Percentiles rank a stretch among this genome's conserved stretches.
These are phyloP conservation scores for Chytriomyces confervae DNA, from an alignment of 192 early-diverging fungal genomes.

Conservation along the genomic window DNA sequence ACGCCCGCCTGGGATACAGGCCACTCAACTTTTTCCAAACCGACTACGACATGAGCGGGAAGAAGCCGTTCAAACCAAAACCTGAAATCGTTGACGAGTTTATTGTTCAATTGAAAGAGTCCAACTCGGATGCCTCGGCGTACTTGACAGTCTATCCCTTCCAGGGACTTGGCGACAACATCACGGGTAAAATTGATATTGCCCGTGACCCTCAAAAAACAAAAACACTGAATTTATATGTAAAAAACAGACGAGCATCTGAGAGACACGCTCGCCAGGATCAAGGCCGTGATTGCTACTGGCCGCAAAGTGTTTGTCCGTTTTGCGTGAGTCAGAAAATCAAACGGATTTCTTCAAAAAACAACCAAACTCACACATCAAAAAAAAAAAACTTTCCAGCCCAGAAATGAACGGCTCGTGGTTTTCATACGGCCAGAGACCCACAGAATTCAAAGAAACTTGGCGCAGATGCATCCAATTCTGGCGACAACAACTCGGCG, in stretches of 20 bases:
- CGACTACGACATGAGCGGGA: constrained; percentile 29
- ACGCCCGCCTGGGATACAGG: constrained; percentile 19
- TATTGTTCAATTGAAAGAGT: background rate
- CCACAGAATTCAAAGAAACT: background rate
- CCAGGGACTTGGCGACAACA: background rate
- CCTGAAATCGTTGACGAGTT: constrained; percentile 7
- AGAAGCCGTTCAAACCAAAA: background rate
- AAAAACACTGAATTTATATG: no score
- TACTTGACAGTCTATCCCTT: constrained; percentile 24
- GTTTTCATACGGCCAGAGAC: constrained; percentile 20
- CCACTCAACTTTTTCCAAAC: constrained; percentile 35
- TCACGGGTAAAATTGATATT: constrained; percentile 7
- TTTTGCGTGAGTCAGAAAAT: background rate
- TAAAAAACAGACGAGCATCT: constrained; percentile 10
- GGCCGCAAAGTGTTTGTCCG: constrained; percentile 20
- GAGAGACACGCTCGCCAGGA: background rate
- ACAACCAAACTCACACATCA: background rate
- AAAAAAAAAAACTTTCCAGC: background rate
- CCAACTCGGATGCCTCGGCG: background rate
- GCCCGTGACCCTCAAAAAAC: no score
- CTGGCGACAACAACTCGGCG: constrained; percentile 3
- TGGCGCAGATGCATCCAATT: constrained; percentile 5
- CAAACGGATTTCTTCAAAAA: background rate
- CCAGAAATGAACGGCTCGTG: constrained; percentile 24
- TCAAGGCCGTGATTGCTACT: constrained; percentile 2